Base-by-base conservation (phyloP, 495 filamentous ascomycete genomes). In the Aspergillus avenaceus region DNA sequence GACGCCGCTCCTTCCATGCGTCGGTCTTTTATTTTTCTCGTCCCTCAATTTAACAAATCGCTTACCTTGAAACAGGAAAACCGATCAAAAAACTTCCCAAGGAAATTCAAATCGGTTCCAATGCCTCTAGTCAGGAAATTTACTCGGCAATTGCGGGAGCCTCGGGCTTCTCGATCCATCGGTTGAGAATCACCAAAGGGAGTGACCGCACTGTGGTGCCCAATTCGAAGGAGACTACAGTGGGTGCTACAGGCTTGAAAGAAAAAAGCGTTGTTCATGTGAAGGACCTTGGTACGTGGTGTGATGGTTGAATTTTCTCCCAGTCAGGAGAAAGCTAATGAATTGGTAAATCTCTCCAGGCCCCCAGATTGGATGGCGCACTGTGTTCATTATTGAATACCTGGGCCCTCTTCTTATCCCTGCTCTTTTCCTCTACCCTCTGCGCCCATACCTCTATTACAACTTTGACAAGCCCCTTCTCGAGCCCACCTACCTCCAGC, bases 381-480 rank as follows among this genome's bases (percentile, higher is more conserved):
- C 90, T 45, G 95, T 97, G 60, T 98, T 91, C 73, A 69, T 95
- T 50, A 82, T 96, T 67, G 93, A 98, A 75, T 98, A 98, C 70
- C 72, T 90, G 49, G 93, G 93, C 7, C 93, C 93, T n/a, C 83
- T 97, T 54, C 65, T 97, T 59, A 88, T 97, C 72, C 91, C 96
- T 70, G 84, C 82, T 23, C 75, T 85, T 31, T 72, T 83, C 63
- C 73, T 90, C 58, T 83, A 78, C 70, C 63, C 79, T 52, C 68
- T 92, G 43, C 88, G 90, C 22, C 79, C 84, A 2, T 80, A 84
- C 61, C 73, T 95, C 58, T 93, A 91, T 72, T 73, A 71, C 59
- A 78, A 81, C 65, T 70, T 72, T 51, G 69, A 78, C 56, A 55
- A 70, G 63, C 53, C 63, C 38, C 45, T 82, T 63, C 66, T 70